Conservation (phyloP, 352 stramenopile genomes). For the Phytopythium sindhum region DNA sequence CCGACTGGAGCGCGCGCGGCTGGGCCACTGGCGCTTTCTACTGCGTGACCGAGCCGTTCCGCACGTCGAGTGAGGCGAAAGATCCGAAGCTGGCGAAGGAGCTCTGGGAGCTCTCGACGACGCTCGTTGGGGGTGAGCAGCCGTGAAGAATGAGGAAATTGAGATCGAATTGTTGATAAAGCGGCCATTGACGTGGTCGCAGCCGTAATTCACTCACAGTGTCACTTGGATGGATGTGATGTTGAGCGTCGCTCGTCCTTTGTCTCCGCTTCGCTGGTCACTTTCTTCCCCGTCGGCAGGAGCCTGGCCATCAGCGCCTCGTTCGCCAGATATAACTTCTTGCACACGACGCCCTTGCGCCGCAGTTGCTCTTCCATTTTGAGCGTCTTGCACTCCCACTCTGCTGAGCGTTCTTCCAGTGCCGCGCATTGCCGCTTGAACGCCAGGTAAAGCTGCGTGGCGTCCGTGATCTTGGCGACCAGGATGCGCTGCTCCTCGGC, state of each 20-base stretch:
- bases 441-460: slow-evolving; percentile 51
- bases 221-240: background rate
- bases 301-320: slow-evolving; percentile 50
- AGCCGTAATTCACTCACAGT: background rate
- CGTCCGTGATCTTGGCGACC: slow-evolving; percentile 54
- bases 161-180: no score
- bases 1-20: slow-evolving; percentile 1
- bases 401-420: slow-evolving; percentile 31
- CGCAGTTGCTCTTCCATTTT: slow-evolving; percentile 40
- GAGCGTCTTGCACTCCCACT: slow-evolving; percentile 28
- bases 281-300: background rate
- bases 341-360: slow-evolving; percentile 49
- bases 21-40: slow-evolving; percentile 23
- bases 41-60: slow-evolving; percentile 19
- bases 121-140: background rate
- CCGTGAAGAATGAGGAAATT: background rate
- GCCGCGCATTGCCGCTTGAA: slow-evolving; percentile 49
- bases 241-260: background rate
- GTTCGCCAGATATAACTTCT: slow-evolving; percentile 63
- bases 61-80: slow-evolving; percentile 13
- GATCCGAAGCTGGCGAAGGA: slow-evolving; percentile 16
- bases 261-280: background rate
- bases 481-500: slow-evolving; percentile 51
- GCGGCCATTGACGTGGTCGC: no score
- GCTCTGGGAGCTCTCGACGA: slow-evolving; percentile 27